Evolutionary conservation across 768 basidiomycete species (phyloP), one percentile per base, ranked within the genome.

Genomic region (Cystofilobasidium macerans): DNA sequence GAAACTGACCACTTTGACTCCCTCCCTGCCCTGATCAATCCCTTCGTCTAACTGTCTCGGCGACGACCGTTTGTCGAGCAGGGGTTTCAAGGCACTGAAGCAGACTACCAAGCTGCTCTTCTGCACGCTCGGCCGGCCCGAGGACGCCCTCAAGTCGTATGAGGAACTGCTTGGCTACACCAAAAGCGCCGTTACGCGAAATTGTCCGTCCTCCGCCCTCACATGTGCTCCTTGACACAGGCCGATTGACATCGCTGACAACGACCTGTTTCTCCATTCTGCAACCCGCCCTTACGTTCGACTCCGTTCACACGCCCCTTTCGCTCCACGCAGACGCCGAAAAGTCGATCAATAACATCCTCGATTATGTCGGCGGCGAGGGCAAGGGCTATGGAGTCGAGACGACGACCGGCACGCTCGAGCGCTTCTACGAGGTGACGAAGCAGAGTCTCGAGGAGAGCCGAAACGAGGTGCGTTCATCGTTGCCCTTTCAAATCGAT

Each of bases 61-160:
- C 16, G 18, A 26, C 6, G 14, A 38, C 36, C 36, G 8, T 38
- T 7, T 38, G 36, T 38, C 14, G 8, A 42, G 42, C 71, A 97
- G 93, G 94, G 95, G 93, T 2, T 99, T 99, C 83, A 99, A 99
- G 76, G 89, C 93, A 7, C 81, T 99, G 67, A 99, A 99, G 73
- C 95, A 99, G 72, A 89, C 88, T 59, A 97, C 93, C 22, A 99
- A 99, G 76, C 80, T 97, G 60, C 83, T 93, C 63, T 99, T 87
- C 75, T 81, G 94, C 59, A 79, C 78, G 28, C 81, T 92, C 32
- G 82, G 84, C 71, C 80, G 89, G 73, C 91, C 92, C 26, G 81
- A 82, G 54, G 87, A 93, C 59, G 95, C 95, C 0, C 78, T 98
- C 65, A 78, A 82, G 74, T 86, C 91, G 11, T 99, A 99, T 75